A percentile compares a stretch with the other conserved stretches of the same genome.
These are phyloP conservation scores for Sugiyamaella valdiviana DNA, from an alignment of 805 yeast species.

Conservation along the genomic window DNA sequence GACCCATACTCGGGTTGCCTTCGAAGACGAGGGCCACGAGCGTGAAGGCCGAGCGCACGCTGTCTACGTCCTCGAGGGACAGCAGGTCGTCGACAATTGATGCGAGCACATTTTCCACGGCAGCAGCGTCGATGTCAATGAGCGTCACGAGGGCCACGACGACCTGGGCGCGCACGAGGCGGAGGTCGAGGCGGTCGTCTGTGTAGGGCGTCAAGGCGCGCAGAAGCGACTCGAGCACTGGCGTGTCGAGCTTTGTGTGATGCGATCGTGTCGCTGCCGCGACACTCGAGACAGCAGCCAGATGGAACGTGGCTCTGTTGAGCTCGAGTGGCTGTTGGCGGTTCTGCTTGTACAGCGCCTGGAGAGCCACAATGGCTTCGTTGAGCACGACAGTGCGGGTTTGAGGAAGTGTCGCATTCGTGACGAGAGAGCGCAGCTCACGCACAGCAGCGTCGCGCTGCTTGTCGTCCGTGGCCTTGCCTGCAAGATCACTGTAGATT, in stretches of 20 bases:
- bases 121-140: not conserved
- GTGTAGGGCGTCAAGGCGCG: not conserved
- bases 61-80: not conserved
- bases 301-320: not conserved
- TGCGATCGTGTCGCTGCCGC: not conserved
- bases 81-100: constrained; percentile 1
- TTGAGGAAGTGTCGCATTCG: not conserved
- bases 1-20: constrained; percentile 24
- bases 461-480: no score
- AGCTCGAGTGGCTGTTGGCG: not conserved
- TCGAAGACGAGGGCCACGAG: constrained; percentile 26
- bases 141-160: not conserved
- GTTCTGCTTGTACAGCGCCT: not conserved
- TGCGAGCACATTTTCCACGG: not conserved
- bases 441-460: no score
- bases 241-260: not conserved
- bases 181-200: constrained; percentile 2
- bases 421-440: no score
- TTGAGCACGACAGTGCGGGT: not conserved
- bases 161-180: constrained; percentile 4
- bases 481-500: no score
- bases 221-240: not conserved
- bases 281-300: not conserved
- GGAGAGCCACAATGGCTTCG: not conserved
- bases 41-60: constrained; percentile 22